Base-by-base conservation (phyloP, 2,329 filamentous ascomycete species). In the Cladosporium sp. region DNA sequence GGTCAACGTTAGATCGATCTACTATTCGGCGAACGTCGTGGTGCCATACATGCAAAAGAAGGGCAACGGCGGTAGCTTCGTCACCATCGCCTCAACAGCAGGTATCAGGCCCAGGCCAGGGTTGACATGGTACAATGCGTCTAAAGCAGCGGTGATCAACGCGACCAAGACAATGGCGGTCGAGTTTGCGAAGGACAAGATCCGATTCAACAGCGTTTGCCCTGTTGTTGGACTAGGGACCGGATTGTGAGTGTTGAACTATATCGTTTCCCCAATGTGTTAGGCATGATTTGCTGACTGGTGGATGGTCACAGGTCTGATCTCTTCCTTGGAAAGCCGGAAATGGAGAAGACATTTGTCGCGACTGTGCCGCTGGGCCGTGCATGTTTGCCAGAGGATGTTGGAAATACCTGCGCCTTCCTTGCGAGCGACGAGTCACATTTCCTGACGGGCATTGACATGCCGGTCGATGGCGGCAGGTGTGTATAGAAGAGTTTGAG, bases 391-490 rank as follows among this genome's bases (percentile, higher is more conserved):
- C 80, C 84, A 1, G 76, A 79, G 9, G 88, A 92, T 70, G 82
- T 92, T 37, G 88, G 86, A 2, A 89, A 89, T 66, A 86, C 87
- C 25, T 86, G 84, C 61, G 79, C 86, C 17, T 92, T 87, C 69
- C 71, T 92, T 47, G 86, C 86, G 1, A 88, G 86, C 60, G 85
- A 90, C 28, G 88, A 91, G 67, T 86, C 85, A 0, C 80, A 77
- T 3, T 90, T 91, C 66, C 83, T 92, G 62, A 90, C 87, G 0
- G 88, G 88, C 0, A 80, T 86, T n/a, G 87, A 88, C 62, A 75
- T 90, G 61, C 83, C 88, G 55, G 82, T 88, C 43, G 83, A 86
- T 73, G 83, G 83, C 40, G 81, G 81, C 28, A 77, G 74, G 17
- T 75, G 70, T 64, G 72, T 74, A 7, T 74, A 80, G 25, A 14